Evolutionary conservation across 164 flowering plant species (phyloP).

Genomic region (Annona squamosa): DNA sequence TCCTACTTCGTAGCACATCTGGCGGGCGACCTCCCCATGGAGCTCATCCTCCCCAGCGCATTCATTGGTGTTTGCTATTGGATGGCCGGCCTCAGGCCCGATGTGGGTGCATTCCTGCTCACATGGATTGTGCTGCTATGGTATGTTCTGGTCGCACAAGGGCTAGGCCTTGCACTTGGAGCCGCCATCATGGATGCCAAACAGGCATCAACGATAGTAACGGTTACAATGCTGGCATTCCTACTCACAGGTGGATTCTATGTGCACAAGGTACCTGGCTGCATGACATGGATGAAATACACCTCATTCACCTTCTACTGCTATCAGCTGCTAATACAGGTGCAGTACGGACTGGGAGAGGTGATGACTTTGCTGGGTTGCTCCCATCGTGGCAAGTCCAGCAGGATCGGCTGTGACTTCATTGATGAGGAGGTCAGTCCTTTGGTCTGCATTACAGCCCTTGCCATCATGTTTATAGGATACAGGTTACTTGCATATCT

Average conservation of each 20-base stretch:
- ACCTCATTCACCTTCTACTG: slow-evolving; percentile 59
- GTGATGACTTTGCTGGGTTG: slow-evolving; percentile 39
- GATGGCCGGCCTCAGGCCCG: slow-evolving; percentile 67
- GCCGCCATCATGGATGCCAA: slow-evolving; percentile 89
- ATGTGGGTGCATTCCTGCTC: slow-evolving; percentile 36
- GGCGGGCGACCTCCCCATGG: slow-evolving; percentile 72
- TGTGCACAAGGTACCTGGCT: slow-evolving; percentile 62
- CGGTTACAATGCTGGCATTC: slow-evolving; percentile 73
- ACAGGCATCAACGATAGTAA: slow-evolving; percentile 64
- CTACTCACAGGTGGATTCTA: slow-evolving; percentile 78
- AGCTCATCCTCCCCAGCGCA: slow-evolving; percentile 65
- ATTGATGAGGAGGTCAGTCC: slow-evolving; percentile 49
- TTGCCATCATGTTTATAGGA: slow-evolving; percentile 59
- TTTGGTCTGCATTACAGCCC: slow-evolving; percentile 18
- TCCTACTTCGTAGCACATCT: slow-evolving; percentile 79
- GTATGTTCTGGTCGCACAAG: slow-evolving; percentile 78
- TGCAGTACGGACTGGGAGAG: slow-evolving; percentile 59
- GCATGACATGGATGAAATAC: slow-evolving; percentile 69
- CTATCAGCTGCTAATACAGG: slow-evolving; percentile 49
- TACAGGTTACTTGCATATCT: slow-evolving; percentile 66
- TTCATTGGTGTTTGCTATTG: slow-evolving; percentile 52
- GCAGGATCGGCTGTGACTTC: slow-evolving; percentile 33
- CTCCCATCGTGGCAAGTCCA: slow-evolving; percentile 2
- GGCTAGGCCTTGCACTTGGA: slow-evolving; percentile 75
- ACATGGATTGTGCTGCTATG: slow-evolving; percentile 46